These are phyloP conservation scores for Chlamydomonas sp. DNA, from an alignment of 139 green algal genomes.

Conservation along the genomic window DNA sequence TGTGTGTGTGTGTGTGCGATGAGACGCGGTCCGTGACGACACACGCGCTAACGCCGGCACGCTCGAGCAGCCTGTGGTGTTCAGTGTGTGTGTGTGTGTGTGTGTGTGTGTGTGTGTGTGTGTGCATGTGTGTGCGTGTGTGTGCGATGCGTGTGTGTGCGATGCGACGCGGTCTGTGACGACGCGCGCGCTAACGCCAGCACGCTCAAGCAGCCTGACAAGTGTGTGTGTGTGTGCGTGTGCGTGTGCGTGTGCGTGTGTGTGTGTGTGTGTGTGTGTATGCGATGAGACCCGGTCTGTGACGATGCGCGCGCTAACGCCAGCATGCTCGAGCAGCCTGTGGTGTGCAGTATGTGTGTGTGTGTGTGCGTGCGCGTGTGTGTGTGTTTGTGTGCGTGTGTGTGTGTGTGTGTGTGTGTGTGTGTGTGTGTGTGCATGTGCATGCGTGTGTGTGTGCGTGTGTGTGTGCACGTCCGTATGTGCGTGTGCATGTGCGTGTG, in stretches of 20 bases:
- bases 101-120: no score
- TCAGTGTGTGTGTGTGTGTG: no score
- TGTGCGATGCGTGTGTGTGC: no score
- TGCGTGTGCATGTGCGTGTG: conserved; percentile 5
- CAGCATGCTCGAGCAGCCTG: no score
- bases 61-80: no score
- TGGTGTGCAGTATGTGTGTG: background rate
- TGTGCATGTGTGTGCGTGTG: no score
- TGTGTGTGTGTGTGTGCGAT: conserved; percentile 11
- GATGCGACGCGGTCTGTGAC: no score
- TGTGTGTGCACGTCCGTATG: background rate
- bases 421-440: conserved; percentile 6
- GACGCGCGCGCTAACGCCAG: no score
- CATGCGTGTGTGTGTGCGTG: conserved; percentile 12
- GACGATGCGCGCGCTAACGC: background rate
- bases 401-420: conserved; percentile 15
- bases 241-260: background rate
- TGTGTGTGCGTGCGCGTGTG: conserved; percentile 7
- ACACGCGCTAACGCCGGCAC: background rate
- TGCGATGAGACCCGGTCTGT: background rate
- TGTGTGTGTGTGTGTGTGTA: background rate
- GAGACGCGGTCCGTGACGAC: background rate
- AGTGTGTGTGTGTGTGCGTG: background rate
- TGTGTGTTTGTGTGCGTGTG: conserved; percentile 16
- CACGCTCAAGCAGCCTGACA: no score